Evolutionary conservation across 2,329 filamentous ascomycete species (phyloP).

Genomic region (Camillea tinctor): DNA sequence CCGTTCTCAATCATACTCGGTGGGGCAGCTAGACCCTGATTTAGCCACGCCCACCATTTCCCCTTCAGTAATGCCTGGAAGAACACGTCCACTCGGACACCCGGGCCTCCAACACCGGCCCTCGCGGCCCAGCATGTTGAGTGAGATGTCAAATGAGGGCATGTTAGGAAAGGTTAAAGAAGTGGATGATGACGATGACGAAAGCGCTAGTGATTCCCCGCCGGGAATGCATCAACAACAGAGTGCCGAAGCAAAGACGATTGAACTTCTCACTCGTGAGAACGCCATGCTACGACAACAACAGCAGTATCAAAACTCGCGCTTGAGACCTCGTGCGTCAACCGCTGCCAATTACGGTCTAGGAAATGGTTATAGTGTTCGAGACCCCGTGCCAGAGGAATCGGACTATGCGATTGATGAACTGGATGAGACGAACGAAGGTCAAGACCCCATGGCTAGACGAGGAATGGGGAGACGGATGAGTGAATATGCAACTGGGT

Average conservation of each 20-base stretch:
- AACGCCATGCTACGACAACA: conserved; percentile 60
- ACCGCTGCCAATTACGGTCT: conserved; percentile 53
- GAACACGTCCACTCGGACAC: conserved; percentile 54
- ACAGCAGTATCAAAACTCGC: conserved; percentile 53
- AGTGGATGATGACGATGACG: conserved; percentile 62
- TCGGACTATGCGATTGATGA: conserved; percentile 74
- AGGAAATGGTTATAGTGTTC: conserved; percentile 58
- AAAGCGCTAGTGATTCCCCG: conserved; percentile 54
- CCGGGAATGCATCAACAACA: conserved; percentile 54
- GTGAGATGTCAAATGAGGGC: conserved; percentile 66
- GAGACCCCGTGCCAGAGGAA: conserved; percentile 61
- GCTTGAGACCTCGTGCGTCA: conserved; percentile 58
- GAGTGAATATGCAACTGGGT: conserved; percentile 53
- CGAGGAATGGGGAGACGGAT: conserved; percentile 50
- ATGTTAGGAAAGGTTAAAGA: conserved; percentile 69
- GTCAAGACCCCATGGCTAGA: conserved; percentile 45
- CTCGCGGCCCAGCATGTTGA: conserved; percentile 74
- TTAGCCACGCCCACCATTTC: conserved; percentile 41
- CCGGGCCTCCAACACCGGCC: conserved; percentile 76
- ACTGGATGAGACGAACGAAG: conserved; percentile 61
- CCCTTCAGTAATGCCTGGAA: conserved; percentile 49
- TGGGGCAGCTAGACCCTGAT: conserved; percentile 82
- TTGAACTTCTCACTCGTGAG: conserved; percentile 61
- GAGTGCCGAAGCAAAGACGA: conserved; percentile 58
- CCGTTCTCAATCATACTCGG: conserved; percentile 94